These are phyloP conservation scores for Zoysia matrella DNA, from an alignment of 202 grass and related monocot species.

Conservation along the genomic window DNA sequence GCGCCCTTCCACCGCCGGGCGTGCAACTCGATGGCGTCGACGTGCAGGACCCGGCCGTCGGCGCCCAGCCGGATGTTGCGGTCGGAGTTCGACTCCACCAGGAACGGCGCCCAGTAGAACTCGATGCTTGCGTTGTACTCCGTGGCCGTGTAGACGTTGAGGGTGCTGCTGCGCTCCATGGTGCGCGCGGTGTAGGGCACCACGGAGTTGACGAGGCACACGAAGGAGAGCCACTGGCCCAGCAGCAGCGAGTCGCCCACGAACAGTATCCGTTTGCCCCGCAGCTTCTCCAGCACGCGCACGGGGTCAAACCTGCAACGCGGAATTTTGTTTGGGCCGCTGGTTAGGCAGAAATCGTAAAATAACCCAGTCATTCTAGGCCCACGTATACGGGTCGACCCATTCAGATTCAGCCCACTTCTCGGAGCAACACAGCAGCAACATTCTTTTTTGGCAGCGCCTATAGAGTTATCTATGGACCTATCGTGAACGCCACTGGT, in stretches of 20 bases:
- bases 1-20: conserved; percentile 55
- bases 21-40: conserved; percentile 62
- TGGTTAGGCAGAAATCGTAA: neutral
- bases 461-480: no score
- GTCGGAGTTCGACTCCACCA: conserved; percentile 77
- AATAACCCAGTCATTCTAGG: no score
- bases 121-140: conserved; percentile 77
- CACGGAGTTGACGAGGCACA: conserved; percentile 61
- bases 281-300: conserved; percentile 63
- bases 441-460: no score
- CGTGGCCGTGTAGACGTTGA: conserved; percentile 61
- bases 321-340: neutral
- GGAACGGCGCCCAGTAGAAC: conserved; percentile 33
- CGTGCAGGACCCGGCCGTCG: conserved; percentile 56
- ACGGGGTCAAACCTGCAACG: conserved; percentile 59
- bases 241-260: conserved; percentile 75
- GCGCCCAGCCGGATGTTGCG: conserved; percentile 40
- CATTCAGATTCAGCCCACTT: no score
- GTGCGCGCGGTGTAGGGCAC: conserved; percentile 46
- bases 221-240: conserved; percentile 72
- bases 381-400: no score
- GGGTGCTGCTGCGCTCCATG: conserved; percentile 47
- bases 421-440: no score
- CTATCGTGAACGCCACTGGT: no score
- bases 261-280: conserved; percentile 76